These are phyloP conservation scores for Nematodospora anomalae DNA, from an alignment of 1,139 yeast genomes.

Conservation along the genomic window DNA sequence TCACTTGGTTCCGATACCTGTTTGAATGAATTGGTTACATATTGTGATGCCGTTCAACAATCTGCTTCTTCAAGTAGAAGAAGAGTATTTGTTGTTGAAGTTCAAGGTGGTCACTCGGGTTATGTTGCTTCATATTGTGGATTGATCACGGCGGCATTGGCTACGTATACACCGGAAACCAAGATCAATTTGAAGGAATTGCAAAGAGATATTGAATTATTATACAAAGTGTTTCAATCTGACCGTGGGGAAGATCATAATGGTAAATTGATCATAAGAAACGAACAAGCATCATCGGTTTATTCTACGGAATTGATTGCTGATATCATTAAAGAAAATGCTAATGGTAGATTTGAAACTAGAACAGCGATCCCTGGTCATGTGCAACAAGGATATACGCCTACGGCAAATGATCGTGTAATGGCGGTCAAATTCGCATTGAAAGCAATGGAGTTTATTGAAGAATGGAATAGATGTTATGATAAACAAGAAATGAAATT, in stretches of 20 bases:
- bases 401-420: conserved; percentile 76
- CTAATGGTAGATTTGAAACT: conserved; percentile 67
- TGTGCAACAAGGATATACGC: conserved; percentile 81
- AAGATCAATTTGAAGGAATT: conserved; percentile 71
- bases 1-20: conserved; percentile 94
- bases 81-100: conserved; percentile 93
- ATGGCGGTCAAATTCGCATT: conserved; percentile 70
- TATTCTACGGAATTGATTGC: conserved; percentile 68
- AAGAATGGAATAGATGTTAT: conserved; percentile 32
- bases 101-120: conserved; percentile 96
- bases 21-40: conserved; percentile 81
- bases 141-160: conserved; percentile 89
- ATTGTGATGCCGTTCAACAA: conserved; percentile 94
- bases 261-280: conserved; percentile 70
- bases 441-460: conserved; percentile 69
- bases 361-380: conserved; percentile 82
- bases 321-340: conserved; percentile 64
- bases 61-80: conserved; percentile 94
- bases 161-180: conserved; percentile 90
- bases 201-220: conserved; percentile 36
- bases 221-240: conserved; percentile 51
- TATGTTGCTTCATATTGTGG: conserved; percentile 87
- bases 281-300: conserved; percentile 68
- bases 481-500: conserved; percentile 10
- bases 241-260: conserved; percentile 83